Conservation (phyloP, 148 eudicot species). For the Arctostaphylos glauca region DNA sequence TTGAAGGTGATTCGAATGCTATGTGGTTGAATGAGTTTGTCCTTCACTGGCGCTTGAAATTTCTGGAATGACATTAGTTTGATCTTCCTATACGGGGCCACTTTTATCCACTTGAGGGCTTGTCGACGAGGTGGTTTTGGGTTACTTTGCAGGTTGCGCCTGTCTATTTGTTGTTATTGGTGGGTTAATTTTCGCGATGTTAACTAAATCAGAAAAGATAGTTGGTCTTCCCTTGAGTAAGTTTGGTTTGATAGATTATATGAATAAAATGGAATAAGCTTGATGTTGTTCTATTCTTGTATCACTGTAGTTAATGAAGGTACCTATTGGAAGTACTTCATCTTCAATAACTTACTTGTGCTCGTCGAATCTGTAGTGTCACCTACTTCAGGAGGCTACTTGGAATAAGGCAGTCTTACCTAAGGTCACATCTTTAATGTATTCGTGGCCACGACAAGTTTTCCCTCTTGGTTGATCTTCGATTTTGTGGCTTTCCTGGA, state of each 20-base stretch:
- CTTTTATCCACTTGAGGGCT: background rate
- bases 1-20: background rate
- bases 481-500: background rate
- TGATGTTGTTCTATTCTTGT: too few species aligned
- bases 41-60: background rate
- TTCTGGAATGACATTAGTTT: background rate
- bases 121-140: background rate
- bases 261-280: too few species aligned
- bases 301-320: too few species aligned
- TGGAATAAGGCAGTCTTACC: background rate
- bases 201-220: too few species aligned
- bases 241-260: too few species aligned
- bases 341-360: background rate
- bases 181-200: too few species aligned
- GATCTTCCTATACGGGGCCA: background rate
- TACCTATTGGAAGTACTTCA: background rate
- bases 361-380: background rate
- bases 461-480: background rate
- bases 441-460: background rate
- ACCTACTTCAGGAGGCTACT: background rate
- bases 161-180: too few species aligned
- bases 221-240: too few species aligned
- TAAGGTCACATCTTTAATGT: background rate
- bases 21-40: slow-evolving; percentile 5
- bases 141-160: too few species aligned